Evolutionary conservation across 768 basidiomycete species (phyloP), one percentile per base, ranked within the genome.

Genomic region (Lactarius trivialis): DNA sequence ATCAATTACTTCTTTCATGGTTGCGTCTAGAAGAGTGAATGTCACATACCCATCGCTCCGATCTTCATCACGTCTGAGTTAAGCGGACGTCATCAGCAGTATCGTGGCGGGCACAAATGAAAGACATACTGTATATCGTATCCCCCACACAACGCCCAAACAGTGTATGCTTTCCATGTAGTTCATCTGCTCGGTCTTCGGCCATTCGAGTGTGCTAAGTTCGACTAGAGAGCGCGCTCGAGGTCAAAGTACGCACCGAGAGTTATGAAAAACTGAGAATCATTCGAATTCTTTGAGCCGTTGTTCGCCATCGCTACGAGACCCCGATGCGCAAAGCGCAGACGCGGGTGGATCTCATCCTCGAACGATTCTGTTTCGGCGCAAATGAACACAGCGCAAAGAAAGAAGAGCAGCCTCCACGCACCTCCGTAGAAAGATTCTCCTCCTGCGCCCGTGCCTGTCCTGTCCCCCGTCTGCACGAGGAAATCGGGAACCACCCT

Each of bases 251-350:
- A 48, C 73, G 55, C 66, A 92, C 93, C 89, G 0, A 98, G 84
- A 0, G 97, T 98, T 55, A 98, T 86, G 71, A 98, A 88, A 75
- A 93, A 98, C 72, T 98, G 96, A 0, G 93, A 96, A 58, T 91
- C 89, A 67, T 99, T 99, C 4, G 91, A 85, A 70, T 95, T 82
- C 73, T 89, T 91, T 32, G 80, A 79, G 11, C 93, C 93, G 60
- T 82, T 86, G 69, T 97, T 97, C 4, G 97, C 97, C 91, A 97
- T 95, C 1, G 81, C 97, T 1, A 99, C 86, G 2, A 98, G 73
- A 0, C 97, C 97, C 57, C 97, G 88, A 70, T 98, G 89, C 0
- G 85, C 76, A 73, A 90, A 98, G 41, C 91, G 86, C 63, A 99
- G 77, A 39, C 97, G 84, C 4, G 94, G 93, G 68, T 96, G 93